phyloP scores from a whole-genome alignment of 2,329 filamentous ascomycete genomes.

The Fusarium dlaminii region DNA sequence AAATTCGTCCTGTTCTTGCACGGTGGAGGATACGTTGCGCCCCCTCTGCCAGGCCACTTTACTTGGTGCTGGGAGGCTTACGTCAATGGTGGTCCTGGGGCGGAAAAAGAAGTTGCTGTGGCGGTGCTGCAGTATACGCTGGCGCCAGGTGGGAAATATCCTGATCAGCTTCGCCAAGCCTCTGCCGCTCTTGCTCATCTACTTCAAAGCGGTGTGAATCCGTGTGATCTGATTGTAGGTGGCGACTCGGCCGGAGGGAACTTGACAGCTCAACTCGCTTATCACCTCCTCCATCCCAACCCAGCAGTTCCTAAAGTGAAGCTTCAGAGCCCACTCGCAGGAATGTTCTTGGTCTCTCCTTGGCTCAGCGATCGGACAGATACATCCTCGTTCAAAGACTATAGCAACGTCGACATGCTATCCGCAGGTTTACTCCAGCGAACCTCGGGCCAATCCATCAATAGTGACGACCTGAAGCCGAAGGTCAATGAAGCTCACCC shows the following conservation, averaged over 20 bases:
- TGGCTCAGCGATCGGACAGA: not conserved
- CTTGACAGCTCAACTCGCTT: not conserved
- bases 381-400: accelerated
- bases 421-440: not conserved
- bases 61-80: not conserved
- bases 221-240: not conserved
- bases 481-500: not conserved
- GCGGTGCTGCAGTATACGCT: not conserved
- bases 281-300: not conserved
- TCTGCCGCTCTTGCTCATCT: not conserved
- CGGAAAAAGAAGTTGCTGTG: not conserved
- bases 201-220: not conserved
- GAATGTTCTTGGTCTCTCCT: not conserved
- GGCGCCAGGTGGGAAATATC: not conserved
- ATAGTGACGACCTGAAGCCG: accelerated
- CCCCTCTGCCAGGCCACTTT: not conserved
- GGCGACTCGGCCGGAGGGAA: not conserved
- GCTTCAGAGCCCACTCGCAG: not conserved
- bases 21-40: not conserved
- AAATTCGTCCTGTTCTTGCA: not conserved
- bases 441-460: not conserved
- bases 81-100: not conserved
- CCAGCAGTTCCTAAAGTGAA: not conserved
- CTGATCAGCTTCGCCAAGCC: not conserved
- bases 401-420: not conserved